Evolutionary conservation across 345 rosid genomes (phyloP), one percentile per base, ranked within the genome.

Genomic region (Heritiera littoralis): DNA sequence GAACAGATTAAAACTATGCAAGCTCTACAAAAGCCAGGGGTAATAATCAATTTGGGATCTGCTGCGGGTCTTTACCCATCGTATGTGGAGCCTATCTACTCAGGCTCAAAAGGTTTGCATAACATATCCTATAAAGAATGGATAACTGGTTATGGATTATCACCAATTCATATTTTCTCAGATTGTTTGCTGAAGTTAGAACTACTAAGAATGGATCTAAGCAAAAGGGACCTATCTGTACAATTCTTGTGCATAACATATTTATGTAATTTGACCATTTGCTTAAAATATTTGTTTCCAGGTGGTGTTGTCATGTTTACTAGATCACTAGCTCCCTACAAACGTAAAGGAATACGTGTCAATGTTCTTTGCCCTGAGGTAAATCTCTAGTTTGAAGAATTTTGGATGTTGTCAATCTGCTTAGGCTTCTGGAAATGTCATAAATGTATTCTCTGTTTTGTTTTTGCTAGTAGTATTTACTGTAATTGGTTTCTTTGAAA

Each of bases 321-420:
- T 45, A 91, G 99, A 86, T 88, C 99, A 72, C 87, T 95, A 73
- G 86, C 72, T 18, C 84, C 84, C 52, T 84, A 77, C 73, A 86
- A 80, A 83, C 93, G 86, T 55, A 81, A 77, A 80, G 99, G 98
- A 77, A 93, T 95, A 69, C 94, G 99, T 43, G 66, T 93, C 81
- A 95, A 95, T 82, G 99, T 89, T 71, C 97, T 95, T 85, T 95
- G 99, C 87, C 99, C 98, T n/a, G 98, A 94, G 97, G 98, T 92
- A 79, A 74, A 82, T 56, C 32, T 71, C 71, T 46, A 79, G 28
- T n/a, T n/a, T 38, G 17, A 66, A n/a, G 54, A 20, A 77, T 66
- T 83, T 41, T 55, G 13, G 76, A 56, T 45, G 28, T 59, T 69
- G 10, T 55, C 23, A 55, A 15, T 43, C n/a, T 55, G 56, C 66